Evolutionary conservation across 805 yeast genomes (phyloP).

Genomic region (Saturnispora bothae): DNA sequence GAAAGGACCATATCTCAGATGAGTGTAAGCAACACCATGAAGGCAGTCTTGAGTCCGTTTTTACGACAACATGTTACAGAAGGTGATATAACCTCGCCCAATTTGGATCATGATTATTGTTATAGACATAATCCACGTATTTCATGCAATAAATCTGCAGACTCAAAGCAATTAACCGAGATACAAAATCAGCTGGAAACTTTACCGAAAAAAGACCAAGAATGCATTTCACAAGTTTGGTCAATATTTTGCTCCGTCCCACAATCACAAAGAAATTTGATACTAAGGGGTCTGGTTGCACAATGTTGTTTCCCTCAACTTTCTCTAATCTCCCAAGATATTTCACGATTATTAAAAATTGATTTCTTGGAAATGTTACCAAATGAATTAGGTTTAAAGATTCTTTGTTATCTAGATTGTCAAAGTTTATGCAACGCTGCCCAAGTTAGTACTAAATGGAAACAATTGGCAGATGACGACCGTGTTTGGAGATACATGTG

Average conservation of each 20-base stretch:
- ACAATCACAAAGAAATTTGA: slow-evolving; percentile 55
- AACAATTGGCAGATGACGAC: slow-evolving; percentile 86
- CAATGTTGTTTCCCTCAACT: slow-evolving; percentile 95
- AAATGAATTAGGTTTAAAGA: slow-evolving; percentile 71
- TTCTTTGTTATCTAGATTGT: slow-evolving; percentile 84
- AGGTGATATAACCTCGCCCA: slow-evolving; percentile 20
- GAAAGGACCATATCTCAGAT: slow-evolving; percentile 6
- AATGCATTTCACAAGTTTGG: slow-evolving; percentile 76
- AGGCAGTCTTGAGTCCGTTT: slow-evolving; percentile 28
- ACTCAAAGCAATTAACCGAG: slow-evolving; percentile 49
- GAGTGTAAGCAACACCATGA: slow-evolving; percentile 2
- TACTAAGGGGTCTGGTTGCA: slow-evolving; percentile 70
- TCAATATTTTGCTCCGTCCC: slow-evolving; percentile 71
- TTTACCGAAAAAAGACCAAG: slow-evolving; percentile 61
- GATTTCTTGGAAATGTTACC: slow-evolving; percentile 86
- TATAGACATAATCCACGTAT: slow-evolving; percentile 90
- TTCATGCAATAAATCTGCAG: slow-evolving; percentile 59
- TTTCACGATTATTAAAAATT: slow-evolving; percentile 68
- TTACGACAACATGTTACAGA: slow-evolving; percentile 26
- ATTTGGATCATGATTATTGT: slow-evolving; percentile 54
- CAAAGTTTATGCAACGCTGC: slow-evolving; percentile 90
- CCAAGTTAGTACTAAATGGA: slow-evolving; percentile 84
- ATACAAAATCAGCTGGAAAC: slow-evolving; percentile 49
- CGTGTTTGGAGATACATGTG: slow-evolving; percentile 98
- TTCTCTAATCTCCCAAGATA: slow-evolving; percentile 74